Evolutionary conservation across 345 rosid species (phyloP).

Genomic region (Euphorbia tirucalli): DNA sequence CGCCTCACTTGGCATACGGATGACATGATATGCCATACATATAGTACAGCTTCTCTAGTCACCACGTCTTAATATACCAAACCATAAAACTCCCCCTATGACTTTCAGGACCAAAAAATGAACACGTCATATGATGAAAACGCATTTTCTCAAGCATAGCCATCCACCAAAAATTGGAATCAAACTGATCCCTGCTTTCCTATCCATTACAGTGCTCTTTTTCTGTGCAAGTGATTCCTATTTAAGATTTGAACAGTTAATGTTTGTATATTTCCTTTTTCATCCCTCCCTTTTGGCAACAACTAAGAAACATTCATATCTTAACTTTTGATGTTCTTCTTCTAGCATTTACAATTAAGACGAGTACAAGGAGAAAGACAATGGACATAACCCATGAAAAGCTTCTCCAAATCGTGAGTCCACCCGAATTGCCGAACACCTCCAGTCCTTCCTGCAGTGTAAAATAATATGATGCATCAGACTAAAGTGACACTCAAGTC

Average conservation of each 20-base stretch:
- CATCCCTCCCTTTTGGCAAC: not conserved
- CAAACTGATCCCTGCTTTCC: not conserved
- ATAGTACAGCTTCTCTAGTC: too few species aligned
- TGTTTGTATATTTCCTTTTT: not conserved
- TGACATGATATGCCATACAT: too few species aligned
- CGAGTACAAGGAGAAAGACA: conserved; percentile 33
- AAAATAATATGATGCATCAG: not conserved
- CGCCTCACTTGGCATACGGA: too few species aligned
- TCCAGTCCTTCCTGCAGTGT: conserved; percentile 45
- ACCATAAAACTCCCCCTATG: too few species aligned
- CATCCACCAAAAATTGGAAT: conserved; percentile 2
- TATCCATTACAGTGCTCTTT: conserved; percentile 5
- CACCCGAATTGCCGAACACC: conserved; percentile 33
- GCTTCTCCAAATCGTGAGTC: conserved; percentile 38
- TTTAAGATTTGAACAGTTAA: conserved; percentile 21
- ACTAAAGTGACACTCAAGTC: not conserved
- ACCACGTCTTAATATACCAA: too few species aligned
- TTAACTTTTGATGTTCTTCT: conserved; percentile 72
- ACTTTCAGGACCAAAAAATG: too few species aligned
- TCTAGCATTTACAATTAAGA: conserved; percentile 59
- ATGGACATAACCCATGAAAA: conserved; percentile 36
- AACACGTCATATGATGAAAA: too few species aligned
- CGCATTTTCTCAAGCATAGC: not conserved
- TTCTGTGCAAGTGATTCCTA: conserved; percentile 23
- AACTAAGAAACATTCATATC: conserved; percentile 38